phyloP scores from a whole-genome alignment of 441 rosid genomes.

The Pelargonium cotyledonis region DNA sequence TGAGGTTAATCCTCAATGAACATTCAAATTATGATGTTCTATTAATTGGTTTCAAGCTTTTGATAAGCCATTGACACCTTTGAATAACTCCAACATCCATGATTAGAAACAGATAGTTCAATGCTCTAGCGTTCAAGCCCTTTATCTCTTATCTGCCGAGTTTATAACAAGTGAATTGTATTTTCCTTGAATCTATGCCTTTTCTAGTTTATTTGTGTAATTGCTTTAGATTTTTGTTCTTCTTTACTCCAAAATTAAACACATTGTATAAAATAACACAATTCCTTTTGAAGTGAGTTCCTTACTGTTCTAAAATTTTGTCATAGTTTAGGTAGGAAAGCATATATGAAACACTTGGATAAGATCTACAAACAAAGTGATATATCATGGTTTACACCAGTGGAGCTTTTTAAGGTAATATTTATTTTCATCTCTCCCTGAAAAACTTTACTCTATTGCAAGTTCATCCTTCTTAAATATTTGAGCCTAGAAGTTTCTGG shows the following conservation, averaged over 20 bases:
- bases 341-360: constrained; percentile 71
- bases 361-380: constrained; percentile 83
- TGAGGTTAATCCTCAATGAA: background rate
- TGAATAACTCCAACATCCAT: background rate
- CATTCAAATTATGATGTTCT: background rate
- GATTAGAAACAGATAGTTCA: background rate
- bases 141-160: background rate
- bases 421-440: background rate
- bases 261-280: background rate
- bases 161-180: background rate
- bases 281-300: background rate
- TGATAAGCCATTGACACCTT: background rate
- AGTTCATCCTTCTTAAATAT: background rate
- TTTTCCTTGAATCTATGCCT: background rate
- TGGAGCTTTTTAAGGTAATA: constrained; percentile 88
- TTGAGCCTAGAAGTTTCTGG: background rate
- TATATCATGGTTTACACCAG: constrained; percentile 94
- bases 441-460: background rate
- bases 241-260: background rate
- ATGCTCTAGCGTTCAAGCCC: background rate
- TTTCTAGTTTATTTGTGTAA: background rate
- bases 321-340: constrained; percentile 58
- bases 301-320: background rate
- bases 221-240: background rate
- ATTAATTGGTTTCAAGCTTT: background rate